Conservation (phyloP, 2,329 filamentous ascomycete genomes). For the Phialemonium atrogriseum region DNA sequence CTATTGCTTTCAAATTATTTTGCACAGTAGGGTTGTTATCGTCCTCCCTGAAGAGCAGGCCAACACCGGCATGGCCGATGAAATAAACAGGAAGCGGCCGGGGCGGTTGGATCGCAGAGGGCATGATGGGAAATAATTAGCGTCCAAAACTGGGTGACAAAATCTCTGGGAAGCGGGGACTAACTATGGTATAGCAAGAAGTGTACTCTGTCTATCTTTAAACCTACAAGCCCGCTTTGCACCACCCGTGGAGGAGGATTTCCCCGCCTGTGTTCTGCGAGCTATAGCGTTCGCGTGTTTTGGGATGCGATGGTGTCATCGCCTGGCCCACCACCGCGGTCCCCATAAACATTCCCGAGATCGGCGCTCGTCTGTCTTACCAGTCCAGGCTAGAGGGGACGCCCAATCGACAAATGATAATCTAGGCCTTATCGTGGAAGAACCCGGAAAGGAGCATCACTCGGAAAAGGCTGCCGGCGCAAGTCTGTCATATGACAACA, state of each 20-base stretch:
- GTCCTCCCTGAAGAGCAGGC: slow-evolving; percentile 10
- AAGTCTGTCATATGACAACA: no score
- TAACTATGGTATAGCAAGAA: no score
- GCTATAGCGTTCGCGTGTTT: slow-evolving; percentile 1
- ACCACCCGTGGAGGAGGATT: neutral
- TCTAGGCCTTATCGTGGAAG: no score
- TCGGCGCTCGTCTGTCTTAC: no score
- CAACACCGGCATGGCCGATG: slow-evolving; percentile 14
- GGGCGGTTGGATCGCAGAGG: slow-evolving; percentile 8
- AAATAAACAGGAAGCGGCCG: slow-evolving; percentile 13
- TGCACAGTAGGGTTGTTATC: slow-evolving; percentile 11
- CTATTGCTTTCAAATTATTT: slow-evolving; percentile 12
- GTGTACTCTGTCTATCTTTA: neutral
- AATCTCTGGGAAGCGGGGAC: no score
- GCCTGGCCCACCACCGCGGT: no score
- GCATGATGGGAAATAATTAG: slow-evolving; percentile 8
- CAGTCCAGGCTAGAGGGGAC: no score
- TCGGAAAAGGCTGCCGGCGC: no score
- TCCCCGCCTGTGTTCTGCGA: neutral
- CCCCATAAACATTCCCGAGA: no score
- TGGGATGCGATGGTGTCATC: slow-evolving; percentile 1
- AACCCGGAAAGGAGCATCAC: no score
- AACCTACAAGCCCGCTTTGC: neutral
- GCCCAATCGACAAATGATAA: no score
- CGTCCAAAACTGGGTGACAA: no score